Percentiles rank a stretch among this genome's conserved stretches.
These are phyloP conservation scores for Penicillium simplicissimum DNA, from an alignment of 495 filamentous ascomycete genomes.

Conservation along the genomic window DNA sequence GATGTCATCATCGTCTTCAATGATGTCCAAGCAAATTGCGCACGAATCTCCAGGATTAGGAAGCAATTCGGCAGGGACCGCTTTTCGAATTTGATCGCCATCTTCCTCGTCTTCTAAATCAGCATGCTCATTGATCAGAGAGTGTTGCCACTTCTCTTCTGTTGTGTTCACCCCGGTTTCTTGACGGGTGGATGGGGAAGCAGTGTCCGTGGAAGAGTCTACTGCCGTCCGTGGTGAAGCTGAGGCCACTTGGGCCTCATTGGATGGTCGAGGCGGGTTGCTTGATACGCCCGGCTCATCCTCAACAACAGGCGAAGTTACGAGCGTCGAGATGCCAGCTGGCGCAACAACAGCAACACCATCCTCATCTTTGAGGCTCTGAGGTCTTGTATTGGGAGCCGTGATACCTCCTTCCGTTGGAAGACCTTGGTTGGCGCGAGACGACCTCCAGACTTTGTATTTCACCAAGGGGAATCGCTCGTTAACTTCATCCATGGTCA, in stretches of 20 bases:
- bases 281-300: constrained; percentile 21
- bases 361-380: constrained; percentile 28
- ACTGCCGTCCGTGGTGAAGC: constrained; percentile 20
- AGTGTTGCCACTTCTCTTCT: constrained; percentile 27
- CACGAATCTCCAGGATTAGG: constrained; percentile 90
- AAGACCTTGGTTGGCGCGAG: constrained; percentile 78
- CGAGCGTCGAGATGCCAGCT: constrained; percentile 12
- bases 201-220: constrained; percentile 14
- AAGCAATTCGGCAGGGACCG: constrained; percentile 78
- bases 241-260: constrained; percentile 13
- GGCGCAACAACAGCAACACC: constrained; percentile 13
- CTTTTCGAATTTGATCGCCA: constrained; percentile 82
- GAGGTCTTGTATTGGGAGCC: constrained; percentile 52
- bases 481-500: constrained; percentile 99
- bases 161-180: constrained; percentile 1
- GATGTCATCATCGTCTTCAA: constrained; percentile 95
- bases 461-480: constrained; percentile 93
- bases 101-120: constrained; percentile 67
- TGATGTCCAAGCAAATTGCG: constrained; percentile 90
- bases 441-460: constrained; percentile 92
- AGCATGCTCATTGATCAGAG: constrained; percentile 15
- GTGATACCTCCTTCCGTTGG: constrained; percentile 83
- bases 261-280: constrained; percentile 16
- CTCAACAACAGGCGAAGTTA: constrained; percentile 11
- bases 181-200: not conserved